Percentiles rank a stretch among this genome's conserved stretches.
phyloP scores from a whole-genome alignment of 208 protist genomes.

The Trypanosoma cruzi region DNA sequence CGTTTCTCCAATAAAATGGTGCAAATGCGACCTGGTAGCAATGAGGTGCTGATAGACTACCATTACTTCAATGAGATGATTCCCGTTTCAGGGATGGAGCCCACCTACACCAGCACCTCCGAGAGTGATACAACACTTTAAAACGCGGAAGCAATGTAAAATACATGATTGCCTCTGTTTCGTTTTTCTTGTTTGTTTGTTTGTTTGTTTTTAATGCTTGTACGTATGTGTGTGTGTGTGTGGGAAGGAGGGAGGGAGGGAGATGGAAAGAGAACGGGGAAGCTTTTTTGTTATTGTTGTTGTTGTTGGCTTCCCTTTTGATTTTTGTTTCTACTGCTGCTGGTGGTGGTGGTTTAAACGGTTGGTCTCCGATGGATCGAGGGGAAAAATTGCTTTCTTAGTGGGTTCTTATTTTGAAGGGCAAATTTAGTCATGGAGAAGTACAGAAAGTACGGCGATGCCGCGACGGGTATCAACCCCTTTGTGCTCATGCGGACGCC shows the following conservation, averaged over 20 bases:
- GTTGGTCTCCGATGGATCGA: background rate
- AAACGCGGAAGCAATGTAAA: background rate
- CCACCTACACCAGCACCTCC: conserved; percentile 60
- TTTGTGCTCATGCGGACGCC: conserved; percentile 55
- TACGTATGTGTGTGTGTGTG: background rate
- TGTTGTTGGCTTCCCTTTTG: background rate
- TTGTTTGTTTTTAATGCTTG: conserved; percentile 22
- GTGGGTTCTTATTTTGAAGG: background rate
- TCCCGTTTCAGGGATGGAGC: conserved; percentile 49
- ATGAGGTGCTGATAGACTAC: conserved; percentile 73
- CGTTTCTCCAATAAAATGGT: conserved; percentile 80
- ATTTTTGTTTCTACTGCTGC: background rate
- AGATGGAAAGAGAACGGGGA: too few species aligned
- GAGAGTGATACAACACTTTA: conserved; percentile 39
- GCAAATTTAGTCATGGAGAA: conserved; percentile 57
- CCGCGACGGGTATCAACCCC: conserved; percentile 80
- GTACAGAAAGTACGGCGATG: conserved; percentile 75
- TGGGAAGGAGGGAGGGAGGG: too few species aligned
- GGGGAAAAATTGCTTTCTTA: background rate
- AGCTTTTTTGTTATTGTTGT: too few species aligned
- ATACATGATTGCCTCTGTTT: conserved; percentile 9
- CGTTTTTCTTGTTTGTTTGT: background rate
- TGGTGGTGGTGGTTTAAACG: background rate
- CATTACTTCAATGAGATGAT: conserved; percentile 87
- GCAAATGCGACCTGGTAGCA: conserved; percentile 50